Percentiles rank a stretch among this genome's conserved stretches.
Evolutionary conservation across 345 rosid genomes (phyloP).

Genomic region (Noccaea caerulescens): DNA sequence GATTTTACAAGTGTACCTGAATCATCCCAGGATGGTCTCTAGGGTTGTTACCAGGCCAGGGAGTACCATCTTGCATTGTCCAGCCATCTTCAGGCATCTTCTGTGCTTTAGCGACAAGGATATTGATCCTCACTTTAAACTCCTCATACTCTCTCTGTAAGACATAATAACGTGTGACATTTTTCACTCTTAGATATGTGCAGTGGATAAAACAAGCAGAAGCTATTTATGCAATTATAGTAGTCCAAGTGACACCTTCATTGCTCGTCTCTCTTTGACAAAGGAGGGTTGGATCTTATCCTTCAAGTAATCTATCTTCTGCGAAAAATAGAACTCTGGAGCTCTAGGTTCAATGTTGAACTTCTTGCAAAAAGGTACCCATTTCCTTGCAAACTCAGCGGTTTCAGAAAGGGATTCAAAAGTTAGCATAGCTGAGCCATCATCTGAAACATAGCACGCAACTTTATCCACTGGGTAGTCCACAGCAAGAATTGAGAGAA

Average conservation of each 20-base stretch:
- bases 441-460: slow-evolving; percentile 97
- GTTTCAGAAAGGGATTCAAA: slow-evolving; percentile 97
- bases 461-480: slow-evolving; percentile 98
- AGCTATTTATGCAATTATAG: background rate
- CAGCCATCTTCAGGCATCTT: slow-evolving; percentile 99
- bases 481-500: slow-evolving; percentile 91
- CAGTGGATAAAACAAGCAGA: background rate
- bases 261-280: slow-evolving; percentile 93
- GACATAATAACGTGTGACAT: slow-evolving; percentile 16
- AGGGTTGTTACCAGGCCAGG: slow-evolving; percentile 98
- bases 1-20: slow-evolving; percentile 52
- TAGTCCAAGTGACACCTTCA: slow-evolving; percentile 72
- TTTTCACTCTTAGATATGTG: background rate
- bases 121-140: slow-evolving; percentile 94
- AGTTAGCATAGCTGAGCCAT: slow-evolving; percentile 98
- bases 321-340: slow-evolving; percentile 95
- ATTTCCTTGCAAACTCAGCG: slow-evolving; percentile 94
- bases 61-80: slow-evolving; percentile 99
- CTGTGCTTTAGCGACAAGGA: slow-evolving; percentile 95
- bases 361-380: slow-evolving; percentile 99
- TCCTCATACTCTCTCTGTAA: slow-evolving; percentile 98
- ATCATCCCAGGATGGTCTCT: slow-evolving; percentile 99
- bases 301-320: slow-evolving; percentile 94
- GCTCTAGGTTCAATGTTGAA: slow-evolving; percentile 95
- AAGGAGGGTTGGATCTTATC: slow-evolving; percentile 97